Evolutionary conservation across 495 filamentous ascomycete species (phyloP).

Genomic region (Penicillium coprophilum): DNA sequence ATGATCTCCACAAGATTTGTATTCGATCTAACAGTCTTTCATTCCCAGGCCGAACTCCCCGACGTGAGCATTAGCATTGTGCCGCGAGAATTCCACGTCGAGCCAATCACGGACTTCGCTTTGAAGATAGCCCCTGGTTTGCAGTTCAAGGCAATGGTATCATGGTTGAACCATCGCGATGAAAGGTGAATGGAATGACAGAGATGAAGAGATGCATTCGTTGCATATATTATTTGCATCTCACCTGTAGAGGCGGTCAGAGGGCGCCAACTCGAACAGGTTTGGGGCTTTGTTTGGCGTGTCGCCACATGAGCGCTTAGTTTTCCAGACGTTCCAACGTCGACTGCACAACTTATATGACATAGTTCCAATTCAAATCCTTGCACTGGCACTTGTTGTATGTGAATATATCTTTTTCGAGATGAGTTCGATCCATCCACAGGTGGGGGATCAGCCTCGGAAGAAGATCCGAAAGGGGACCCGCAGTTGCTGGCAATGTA

Average conservation of each 20-base stretch:
- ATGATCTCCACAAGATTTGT: neutral
- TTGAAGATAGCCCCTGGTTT: constrained; percentile 8
- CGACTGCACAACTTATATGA: neutral
- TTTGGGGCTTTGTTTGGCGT: neutral
- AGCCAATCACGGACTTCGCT: constrained; percentile 10
- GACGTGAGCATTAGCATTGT: neutral
- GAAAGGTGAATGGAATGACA: neutral
- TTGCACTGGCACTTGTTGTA: neutral
- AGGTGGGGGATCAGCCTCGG: constrained; percentile 21
- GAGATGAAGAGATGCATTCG: neutral
- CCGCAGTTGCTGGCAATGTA: constrained; percentile 58
- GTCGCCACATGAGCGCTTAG: neutral
- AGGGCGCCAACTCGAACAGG: neutral
- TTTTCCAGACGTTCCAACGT: neutral
- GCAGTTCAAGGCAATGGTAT: constrained; percentile 13
- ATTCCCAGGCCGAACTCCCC: neutral
- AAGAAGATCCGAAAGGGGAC: constrained; percentile 57
- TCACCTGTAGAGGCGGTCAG: neutral
- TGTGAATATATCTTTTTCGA: neutral
- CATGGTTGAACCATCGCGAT: constrained; percentile 3
- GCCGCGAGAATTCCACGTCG: constrained; percentile 5
- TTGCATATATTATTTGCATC: neutral
- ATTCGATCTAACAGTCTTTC: neutral
- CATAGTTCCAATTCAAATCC: neutral
- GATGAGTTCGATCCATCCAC: neutral